Evolutionary conservation across 208 protist species (phyloP), one percentile per base, ranked within the genome.

Genomic region (Borovskyia barvae): DNA sequence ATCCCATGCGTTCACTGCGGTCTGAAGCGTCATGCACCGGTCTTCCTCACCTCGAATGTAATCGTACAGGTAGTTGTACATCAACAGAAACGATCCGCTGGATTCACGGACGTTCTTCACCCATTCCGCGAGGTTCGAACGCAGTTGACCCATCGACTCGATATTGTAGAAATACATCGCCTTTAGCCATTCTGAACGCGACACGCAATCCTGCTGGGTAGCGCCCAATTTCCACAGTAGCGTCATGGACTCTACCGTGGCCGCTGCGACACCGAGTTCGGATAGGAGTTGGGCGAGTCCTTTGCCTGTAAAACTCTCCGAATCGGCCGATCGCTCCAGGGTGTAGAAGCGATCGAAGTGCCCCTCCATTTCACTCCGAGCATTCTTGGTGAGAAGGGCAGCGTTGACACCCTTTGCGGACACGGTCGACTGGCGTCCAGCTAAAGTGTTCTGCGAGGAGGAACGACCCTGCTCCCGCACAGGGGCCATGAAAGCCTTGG

Each of bases 31-130:
- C 81, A 93, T 83, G 39, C 80, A 50, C 22, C 85, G 82, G 37
- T 80, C 73, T 8, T 77, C 66, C 48, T 96, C 90, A 17, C 87
- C 87, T 25, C 90, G 75, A 37, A 94, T 64, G 48, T 82, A 94
- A 65, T 96, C 90, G 63, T 94, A 96, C 11, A 92, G 26, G 40
- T 84, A 87, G 52, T 82, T 82, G 60, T 92, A 94, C 69, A 93
- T 90, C 9, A 87, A 72, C 8, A 54, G 51, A 42, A 92, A 96
- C 8, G 20, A 26, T 5, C 42, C 64, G 22, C 52, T 45, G 29
- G 48, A 54, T n/a, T 46, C 32, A 32, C 64, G 59, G 20, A 88
- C 76, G 5, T 90, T 68, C n/a, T 67, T 62, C 5, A 73, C 73
- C 79, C 82, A 94, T 24, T 84, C 79, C 0, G 12, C 19, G 15